phyloP scores from a whole-genome alignment of 805 yeast species.

The Cyberlindnera nakhonratchasimensis region DNA sequence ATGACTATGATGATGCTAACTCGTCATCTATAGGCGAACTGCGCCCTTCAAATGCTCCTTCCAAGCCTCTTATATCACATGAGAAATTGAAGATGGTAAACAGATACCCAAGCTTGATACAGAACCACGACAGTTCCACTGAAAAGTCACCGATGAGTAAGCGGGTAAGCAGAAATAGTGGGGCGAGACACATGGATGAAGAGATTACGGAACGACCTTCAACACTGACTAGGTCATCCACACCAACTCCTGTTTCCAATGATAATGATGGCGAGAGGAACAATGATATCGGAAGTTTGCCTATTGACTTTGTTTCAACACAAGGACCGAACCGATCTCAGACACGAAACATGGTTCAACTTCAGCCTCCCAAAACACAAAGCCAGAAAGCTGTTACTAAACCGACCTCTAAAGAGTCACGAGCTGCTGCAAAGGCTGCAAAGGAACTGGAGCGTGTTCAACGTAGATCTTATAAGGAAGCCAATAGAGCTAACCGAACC shows the following conservation, averaged over 20 bases:
- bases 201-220: not conserved
- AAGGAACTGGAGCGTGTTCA: conserved; percentile 12
- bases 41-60: not conserved
- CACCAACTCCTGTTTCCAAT: no score
- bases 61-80: conserved; percentile 3
- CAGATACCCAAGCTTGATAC: not conserved
- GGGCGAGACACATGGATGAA: conserved; percentile 1
- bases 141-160: conserved; percentile 6
- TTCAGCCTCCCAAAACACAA: no score
- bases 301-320: not conserved
- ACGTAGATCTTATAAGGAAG: conserved; percentile 26
- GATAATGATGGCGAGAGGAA: no score
- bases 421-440: conserved; percentile 1
- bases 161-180: not conserved
- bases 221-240: not conserved
- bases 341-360: no score
- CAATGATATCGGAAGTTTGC: no score
- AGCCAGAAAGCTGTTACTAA: not conserved
- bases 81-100: not conserved
- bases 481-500: conserved; percentile 38
- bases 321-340: no score
- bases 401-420: not conserved
- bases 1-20: not conserved
- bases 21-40: conserved; percentile 11
- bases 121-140: conserved; percentile 5